Evolutionary conservation across 2,329 filamentous ascomycete genomes (phyloP), one percentile per base, ranked within the genome.

Genomic region (Ophiostoma populinum): DNA sequence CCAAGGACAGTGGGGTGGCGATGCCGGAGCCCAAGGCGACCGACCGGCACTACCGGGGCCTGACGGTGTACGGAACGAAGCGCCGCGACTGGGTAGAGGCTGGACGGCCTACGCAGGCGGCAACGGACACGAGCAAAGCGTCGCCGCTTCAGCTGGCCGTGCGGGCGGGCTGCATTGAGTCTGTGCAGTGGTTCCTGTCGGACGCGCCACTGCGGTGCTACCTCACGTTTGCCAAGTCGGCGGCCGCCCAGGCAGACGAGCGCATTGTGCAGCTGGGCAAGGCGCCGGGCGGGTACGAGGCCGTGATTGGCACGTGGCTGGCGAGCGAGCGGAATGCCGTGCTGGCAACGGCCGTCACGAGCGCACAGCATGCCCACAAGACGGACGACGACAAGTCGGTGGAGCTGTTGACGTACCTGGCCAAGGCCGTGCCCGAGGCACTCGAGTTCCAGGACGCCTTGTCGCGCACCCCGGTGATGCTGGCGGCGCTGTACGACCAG

Each of bases 1-100:
- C 80, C 28, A 67, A 75, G 52, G 67, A 67, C 38, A 75, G 64
- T 37, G 78, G 78, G 3, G 53, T 77, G 1, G n/a, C n/a, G n/a
- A 64, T 76, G 45, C 51, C 75, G 32, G 61, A 69, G 35, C 59
- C 69, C 43, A 80, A 76, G 50, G 70, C 80, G 1, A n/a, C n/a
- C n/a, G n/a, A n/a, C n/a, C 65, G 66, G 13, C 80, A 70, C 51
- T 92, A 92, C 48, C 77, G 80, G 51, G 82, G 82, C 0, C 53
- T 87, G 20, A 75, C 71, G 2, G 75, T 92, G 2, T 74, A 79
- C 43, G 80, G 81, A 3, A 73, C 71, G 51, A 86, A 86, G 48
- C 57, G 61, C 40, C 59, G 58, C 39, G 80, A 86, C 45, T 92
- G 81, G 82, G 78, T 79, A 1, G 65, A 63, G 16, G 70, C 69